Conservation (phyloP, 1,284 basidiomycete genomes). For the Heimioporus retisporus region DNA sequence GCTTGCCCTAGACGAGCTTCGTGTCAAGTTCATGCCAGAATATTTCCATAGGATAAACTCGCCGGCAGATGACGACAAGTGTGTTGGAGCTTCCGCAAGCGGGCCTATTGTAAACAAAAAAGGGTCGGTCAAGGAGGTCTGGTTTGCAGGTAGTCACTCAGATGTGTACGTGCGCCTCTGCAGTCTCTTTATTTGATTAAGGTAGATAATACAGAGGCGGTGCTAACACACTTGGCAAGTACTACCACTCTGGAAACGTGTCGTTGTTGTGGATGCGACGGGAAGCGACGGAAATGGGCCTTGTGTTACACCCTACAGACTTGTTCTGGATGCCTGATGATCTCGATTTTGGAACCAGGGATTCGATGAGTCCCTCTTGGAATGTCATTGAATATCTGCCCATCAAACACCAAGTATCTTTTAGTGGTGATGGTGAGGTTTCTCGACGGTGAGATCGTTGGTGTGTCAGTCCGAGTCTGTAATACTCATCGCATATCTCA, state of each 20-base stretch:
- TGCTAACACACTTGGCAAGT: constrained; percentile 18
- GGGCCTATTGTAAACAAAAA: too few species aligned
- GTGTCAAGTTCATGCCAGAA: constrained; percentile 53
- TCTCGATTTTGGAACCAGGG: constrained; percentile 25
- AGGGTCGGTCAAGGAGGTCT: constrained; percentile 35
- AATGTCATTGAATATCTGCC: constrained; percentile 33
- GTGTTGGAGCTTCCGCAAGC: too few species aligned
- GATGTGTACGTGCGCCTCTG: constrained; percentile 36
- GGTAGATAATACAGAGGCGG: constrained; percentile 28
- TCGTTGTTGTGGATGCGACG: constrained; percentile 41
- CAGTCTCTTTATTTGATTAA: background rate
- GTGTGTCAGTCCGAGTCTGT: background rate
- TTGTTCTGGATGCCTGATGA: constrained; percentile 35
- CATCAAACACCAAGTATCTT: constrained; percentile 35
- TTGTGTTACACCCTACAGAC: constrained; percentile 29
- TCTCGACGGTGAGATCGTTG: constrained; percentile 20
- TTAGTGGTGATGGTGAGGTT: constrained; percentile 19
- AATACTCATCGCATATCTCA: constrained; percentile 7
- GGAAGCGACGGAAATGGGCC: constrained; percentile 31
- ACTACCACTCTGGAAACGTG: constrained; percentile 30
- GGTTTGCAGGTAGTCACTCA: constrained; percentile 26
- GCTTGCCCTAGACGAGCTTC: constrained; percentile 50
- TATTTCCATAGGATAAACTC: constrained; percentile 40
- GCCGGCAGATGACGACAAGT: constrained; percentile 13
- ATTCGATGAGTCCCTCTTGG: constrained; percentile 34